These are phyloP conservation scores for Collybia sordida DNA, from an alignment of 768 basidiomycete species.

Conservation along the genomic window DNA sequence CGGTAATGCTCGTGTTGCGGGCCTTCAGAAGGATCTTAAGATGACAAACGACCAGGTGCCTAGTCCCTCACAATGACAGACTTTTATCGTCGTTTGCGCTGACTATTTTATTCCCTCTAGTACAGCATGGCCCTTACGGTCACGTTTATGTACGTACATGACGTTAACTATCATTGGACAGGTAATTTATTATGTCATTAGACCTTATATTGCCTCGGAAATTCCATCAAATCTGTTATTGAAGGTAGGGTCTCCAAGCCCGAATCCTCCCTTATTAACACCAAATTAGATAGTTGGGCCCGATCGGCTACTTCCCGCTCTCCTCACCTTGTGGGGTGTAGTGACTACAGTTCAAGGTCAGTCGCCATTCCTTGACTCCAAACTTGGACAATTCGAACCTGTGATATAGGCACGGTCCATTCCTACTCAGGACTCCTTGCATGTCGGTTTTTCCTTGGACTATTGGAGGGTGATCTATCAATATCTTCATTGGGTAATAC, in stretches of 20 bases:
- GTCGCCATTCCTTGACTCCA: conserved; percentile 34
- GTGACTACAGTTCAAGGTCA: conserved; percentile 40
- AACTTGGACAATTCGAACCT: conserved; percentile 22
- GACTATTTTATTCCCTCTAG: neutral
- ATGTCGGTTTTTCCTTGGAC: conserved; percentile 48
- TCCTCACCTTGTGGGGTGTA: conserved; percentile 47
- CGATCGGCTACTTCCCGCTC: conserved; percentile 41
- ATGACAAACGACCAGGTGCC: conserved; percentile 15
- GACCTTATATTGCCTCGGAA: conserved; percentile 24
- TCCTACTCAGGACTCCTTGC: conserved; percentile 30
- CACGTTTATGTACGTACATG: conserved; percentile 14
- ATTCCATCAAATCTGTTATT: conserved; percentile 43
- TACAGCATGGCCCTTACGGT: conserved; percentile 18
- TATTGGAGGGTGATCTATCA: conserved; percentile 37
- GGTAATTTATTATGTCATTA: neutral
- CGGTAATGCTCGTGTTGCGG: conserved; percentile 20
- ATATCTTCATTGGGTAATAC: neutral
- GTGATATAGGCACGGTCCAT: conserved; percentile 7
- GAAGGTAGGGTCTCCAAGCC: conserved; percentile 16
- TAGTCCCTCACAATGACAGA: neutral
- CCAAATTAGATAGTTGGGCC: conserved; percentile 37
- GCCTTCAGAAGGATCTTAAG: conserved; percentile 18
- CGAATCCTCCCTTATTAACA: conserved; percentile 13
- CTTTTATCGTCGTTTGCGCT: neutral
- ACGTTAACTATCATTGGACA: neutral